Base-by-base conservation (phyloP, 129 eudicot species). In the Scalesia atractyloides region DNA sequence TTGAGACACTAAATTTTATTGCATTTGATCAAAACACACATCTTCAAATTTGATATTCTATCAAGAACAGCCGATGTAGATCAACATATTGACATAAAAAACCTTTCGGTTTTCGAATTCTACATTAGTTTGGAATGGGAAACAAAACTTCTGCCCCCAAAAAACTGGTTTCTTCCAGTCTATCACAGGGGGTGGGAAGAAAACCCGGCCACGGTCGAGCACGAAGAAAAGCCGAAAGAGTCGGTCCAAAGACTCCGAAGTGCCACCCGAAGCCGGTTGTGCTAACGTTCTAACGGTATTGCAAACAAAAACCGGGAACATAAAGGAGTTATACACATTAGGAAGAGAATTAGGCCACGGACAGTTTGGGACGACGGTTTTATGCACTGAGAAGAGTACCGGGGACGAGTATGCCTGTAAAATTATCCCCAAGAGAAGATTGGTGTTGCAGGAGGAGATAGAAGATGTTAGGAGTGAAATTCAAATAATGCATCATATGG, bases 401-500 rank as follows among this genome's bases (percentile, higher is more conserved):
- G 66, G 66, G 1, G 30, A 60, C 0, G 66, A 60, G 41, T 60
- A 26, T 16, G 66, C 66, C 1, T 60, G 66, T 33, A 60, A 60
- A 26, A 60, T 17, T 9, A 60, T 60, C 43, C 66, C 66, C 1
- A 60, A 60, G 7, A 5, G 66, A 1, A 14, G 66, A 14, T 14
- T 60, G 66, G 66, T 60, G 10, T 26, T 60, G 3, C 18, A 26
- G 43, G 66, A 60, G 11, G 66, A 60, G n/a, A 60, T 60, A 4
- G 66, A 60, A 30, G 66, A 60, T 30, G 66, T 60, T 60, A 39
- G 66, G 66, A 60, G 43, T 14, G 66, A 60, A 8, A 33, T 60
- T 13, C 66, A 60, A 44, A 60, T 60, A 30, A 60, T 60, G 66
- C 66, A 60, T 3, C 66, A 60, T 26, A 60, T 60, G 66, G 66